A percentile compares a stretch with the other conserved stretches of the same genome.
Conservation (phyloP, 2,329 filamentous ascomycete genomes). For the Calonectria hawksworthii region DNA sequence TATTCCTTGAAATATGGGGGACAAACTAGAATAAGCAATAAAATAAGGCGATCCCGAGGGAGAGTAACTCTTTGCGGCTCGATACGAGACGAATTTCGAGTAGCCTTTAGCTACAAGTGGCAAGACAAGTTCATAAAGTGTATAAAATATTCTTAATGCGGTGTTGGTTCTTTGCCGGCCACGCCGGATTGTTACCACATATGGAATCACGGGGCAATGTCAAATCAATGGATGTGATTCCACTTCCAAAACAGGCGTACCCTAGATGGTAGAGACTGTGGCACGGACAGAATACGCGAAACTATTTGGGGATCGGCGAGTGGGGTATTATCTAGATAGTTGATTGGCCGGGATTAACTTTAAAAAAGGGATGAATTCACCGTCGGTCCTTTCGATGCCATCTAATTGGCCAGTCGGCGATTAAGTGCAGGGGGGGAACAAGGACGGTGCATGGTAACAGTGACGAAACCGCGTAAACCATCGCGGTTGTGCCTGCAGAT, state of each 20-base stretch:
- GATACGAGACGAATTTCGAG: too few relatives aligned
- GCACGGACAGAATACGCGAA: background rate
- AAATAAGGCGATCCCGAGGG: too few relatives aligned
- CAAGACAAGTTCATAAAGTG: too few relatives aligned
- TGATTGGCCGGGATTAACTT: background rate
- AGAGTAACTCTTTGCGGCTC: too few relatives aligned
- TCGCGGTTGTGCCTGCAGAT: background rate
- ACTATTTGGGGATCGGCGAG: background rate
- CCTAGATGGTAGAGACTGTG: background rate
- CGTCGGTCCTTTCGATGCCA: background rate
- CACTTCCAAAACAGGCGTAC: background rate
- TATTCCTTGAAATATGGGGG: too few relatives aligned
- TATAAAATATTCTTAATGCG: too few relatives aligned
- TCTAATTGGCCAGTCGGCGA: background rate
- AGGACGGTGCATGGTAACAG: background rate
- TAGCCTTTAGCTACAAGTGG: too few relatives aligned
- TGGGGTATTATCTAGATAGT: background rate
- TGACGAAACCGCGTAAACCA: background rate
- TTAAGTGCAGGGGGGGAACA: background rate
- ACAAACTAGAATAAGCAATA: too few relatives aligned
- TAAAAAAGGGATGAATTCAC: background rate
- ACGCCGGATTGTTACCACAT: too few relatives aligned
- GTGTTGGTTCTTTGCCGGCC: too few relatives aligned
- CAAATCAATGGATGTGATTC: background rate
- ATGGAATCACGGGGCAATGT: too few relatives aligned